Conservation (phyloP, 495 filamentous ascomycete genomes). For the Aspergillus homomorphus region DNA sequence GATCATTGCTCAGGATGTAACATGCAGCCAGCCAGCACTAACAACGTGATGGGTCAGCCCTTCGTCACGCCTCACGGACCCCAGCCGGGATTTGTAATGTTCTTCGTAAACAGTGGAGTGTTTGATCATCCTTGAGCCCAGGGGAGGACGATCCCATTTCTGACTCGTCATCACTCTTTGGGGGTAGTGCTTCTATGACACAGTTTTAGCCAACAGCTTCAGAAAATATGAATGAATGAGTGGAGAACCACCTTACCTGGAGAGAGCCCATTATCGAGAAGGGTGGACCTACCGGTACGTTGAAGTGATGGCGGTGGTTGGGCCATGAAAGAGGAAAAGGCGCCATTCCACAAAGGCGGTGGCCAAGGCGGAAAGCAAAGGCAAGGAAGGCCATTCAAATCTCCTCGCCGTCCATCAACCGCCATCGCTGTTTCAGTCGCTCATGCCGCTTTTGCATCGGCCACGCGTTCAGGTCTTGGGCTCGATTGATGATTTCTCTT, state of each 20-base stretch:
- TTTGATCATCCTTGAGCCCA: background rate
- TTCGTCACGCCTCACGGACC: background rate
- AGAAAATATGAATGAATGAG: background rate
- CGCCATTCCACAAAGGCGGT: too few species aligned
- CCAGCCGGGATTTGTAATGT: background rate
- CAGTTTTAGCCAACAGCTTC: background rate
- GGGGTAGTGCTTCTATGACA: background rate
- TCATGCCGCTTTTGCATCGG: conserved; percentile 2
- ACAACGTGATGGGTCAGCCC: background rate
- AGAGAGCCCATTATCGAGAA: background rate
- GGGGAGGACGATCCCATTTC: background rate
- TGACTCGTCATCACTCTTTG: background rate
- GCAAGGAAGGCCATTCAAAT: too few species aligned
- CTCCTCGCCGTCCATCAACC: background rate
- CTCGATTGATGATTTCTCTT: background rate
- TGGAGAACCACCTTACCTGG: background rate
- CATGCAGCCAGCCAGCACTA: background rate
- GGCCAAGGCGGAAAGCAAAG: too few species aligned
- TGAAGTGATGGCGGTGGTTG: background rate
- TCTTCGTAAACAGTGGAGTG: background rate
- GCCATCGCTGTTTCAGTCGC: background rate
- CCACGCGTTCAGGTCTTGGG: background rate
- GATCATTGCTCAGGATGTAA: background rate
- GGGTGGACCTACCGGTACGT: background rate
- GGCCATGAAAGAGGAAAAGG: too few species aligned